Evolutionary conservation across 2,329 filamentous ascomycete species (phyloP).

Genomic region (Xylariaceae sp.): DNA sequence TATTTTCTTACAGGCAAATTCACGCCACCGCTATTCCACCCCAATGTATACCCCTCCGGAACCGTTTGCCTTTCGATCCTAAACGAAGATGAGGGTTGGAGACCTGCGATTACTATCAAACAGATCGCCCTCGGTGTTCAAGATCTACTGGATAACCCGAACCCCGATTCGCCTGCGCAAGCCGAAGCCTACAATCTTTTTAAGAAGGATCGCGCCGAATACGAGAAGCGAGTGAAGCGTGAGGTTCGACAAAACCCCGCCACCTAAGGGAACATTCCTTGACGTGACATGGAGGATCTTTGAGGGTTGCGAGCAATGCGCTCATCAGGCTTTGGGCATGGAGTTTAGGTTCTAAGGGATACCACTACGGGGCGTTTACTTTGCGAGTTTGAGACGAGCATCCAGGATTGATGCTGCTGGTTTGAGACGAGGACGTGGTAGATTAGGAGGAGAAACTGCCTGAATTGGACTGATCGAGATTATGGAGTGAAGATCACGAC

Average conservation of each 20-base stretch:
- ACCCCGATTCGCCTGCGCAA: constrained; percentile 95
- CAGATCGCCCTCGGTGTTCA: constrained; percentile 97
- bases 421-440: constrained; percentile 8
- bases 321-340: constrained; percentile 22
- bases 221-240: constrained; percentile 85
- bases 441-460: constrained; percentile 16
- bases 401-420: constrained; percentile 3
- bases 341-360: constrained; percentile 33
- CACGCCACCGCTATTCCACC: constrained; percentile 92
- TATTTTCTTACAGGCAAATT: constrained; percentile 78
- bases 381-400: constrained; percentile 20
- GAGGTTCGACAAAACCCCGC: constrained; percentile 91
- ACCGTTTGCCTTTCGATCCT: constrained; percentile 97
- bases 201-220: constrained; percentile 86
- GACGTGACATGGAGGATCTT: background rate
- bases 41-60: constrained; percentile 97
- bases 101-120: constrained; percentile 97
- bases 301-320: constrained; percentile 6
- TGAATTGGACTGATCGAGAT: too few relatives aligned
- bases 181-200: constrained; percentile 97
- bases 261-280: constrained; percentile 19
- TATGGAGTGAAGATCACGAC: background rate
- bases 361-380: constrained; percentile 31
- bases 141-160: constrained; percentile 93
- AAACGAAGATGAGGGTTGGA: constrained; percentile 99